phyloP scores from a whole-genome alignment of 1,284 basidiomycete genomes.

The Ganoderma multipileum region DNA sequence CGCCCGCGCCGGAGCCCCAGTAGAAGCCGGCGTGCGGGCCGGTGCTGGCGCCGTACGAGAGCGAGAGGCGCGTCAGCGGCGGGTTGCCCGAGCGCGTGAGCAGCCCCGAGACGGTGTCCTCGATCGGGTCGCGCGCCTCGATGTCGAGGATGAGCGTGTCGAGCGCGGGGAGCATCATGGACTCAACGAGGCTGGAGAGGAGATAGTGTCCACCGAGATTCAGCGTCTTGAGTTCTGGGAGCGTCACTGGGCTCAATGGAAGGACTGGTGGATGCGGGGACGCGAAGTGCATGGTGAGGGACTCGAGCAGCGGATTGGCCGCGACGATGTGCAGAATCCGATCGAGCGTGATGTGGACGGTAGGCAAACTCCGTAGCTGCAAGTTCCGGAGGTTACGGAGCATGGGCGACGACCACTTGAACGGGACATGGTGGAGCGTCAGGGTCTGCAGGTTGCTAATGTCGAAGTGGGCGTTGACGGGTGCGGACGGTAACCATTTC shows the following conservation, averaged over 20 bases:
- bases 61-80: constrained; percentile 59
- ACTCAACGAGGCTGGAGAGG: constrained; percentile 67
- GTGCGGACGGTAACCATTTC: constrained; percentile 71
- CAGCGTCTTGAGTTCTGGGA: constrained; percentile 59
- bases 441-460: constrained; percentile 58
- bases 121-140: constrained; percentile 71
- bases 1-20: constrained; percentile 48
- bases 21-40: constrained; percentile 48
- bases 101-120: constrained; percentile 66
- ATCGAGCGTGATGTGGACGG: constrained; percentile 65
- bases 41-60: constrained; percentile 57
- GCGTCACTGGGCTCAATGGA: constrained; percentile 57
- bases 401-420: constrained; percentile 77
- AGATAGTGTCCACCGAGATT: constrained; percentile 70
- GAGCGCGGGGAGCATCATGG: constrained; percentile 61
- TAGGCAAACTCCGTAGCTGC: constrained; percentile 68
- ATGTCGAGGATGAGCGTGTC: constrained; percentile 66
- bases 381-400: constrained; percentile 64
- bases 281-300: constrained; percentile 64
- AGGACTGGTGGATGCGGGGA: constrained; percentile 65
- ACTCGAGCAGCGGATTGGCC: constrained; percentile 60
- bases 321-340: constrained; percentile 67
- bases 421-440: constrained; percentile 73
- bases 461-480: constrained; percentile 43
- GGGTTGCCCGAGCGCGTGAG: constrained; percentile 63